Percentiles rank a stretch among this genome's conserved stretches.
phyloP scores from a whole-genome alignment of 352 stramenopile genomes.

The Phytophthora rubi region DNA sequence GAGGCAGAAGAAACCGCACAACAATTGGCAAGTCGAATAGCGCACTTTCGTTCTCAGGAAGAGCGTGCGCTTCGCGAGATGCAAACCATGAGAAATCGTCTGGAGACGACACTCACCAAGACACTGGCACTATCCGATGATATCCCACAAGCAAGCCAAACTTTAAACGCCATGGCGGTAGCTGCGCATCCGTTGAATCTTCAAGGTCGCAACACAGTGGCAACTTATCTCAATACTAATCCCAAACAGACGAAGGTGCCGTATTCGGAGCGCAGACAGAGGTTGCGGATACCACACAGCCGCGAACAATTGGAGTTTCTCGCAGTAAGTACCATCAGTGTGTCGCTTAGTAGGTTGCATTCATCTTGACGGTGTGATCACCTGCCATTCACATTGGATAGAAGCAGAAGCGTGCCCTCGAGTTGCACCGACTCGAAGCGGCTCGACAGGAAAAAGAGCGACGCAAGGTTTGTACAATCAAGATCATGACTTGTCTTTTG shows the following conservation, averaged over 20 bases:
- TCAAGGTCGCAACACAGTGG: neutral
- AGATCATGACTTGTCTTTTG: neutral
- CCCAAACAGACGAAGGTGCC: neutral
- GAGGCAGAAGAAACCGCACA: conserved; percentile 55
- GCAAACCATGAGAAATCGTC: conserved; percentile 48
- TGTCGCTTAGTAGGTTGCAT: neutral
- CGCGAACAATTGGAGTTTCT: conserved; percentile 64
- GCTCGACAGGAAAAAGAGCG: conserved; percentile 62
- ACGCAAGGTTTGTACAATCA: conserved; percentile 40
- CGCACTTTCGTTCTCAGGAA: conserved; percentile 61
- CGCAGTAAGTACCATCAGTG: conserved; percentile 25
- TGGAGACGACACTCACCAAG: conserved; percentile 35
- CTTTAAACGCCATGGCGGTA: neutral
- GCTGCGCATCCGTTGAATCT: conserved; percentile 7
- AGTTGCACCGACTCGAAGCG: conserved; percentile 51
- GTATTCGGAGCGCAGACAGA: conserved; percentile 13
- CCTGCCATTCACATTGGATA: conserved; percentile 11
- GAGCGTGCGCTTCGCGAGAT: conserved; percentile 62
- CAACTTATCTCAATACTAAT: neutral
- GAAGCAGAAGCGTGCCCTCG: conserved; percentile 58
- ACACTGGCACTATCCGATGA: neutral
- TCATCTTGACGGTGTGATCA: no score
- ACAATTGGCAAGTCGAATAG: conserved; percentile 55
- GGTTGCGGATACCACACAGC: conserved; percentile 35
- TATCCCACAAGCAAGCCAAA: neutral